Evolutionary conservation across 441 rosid species (phyloP), one percentile per base, ranked within the genome.

Genomic region (Gossypium aridum): DNA sequence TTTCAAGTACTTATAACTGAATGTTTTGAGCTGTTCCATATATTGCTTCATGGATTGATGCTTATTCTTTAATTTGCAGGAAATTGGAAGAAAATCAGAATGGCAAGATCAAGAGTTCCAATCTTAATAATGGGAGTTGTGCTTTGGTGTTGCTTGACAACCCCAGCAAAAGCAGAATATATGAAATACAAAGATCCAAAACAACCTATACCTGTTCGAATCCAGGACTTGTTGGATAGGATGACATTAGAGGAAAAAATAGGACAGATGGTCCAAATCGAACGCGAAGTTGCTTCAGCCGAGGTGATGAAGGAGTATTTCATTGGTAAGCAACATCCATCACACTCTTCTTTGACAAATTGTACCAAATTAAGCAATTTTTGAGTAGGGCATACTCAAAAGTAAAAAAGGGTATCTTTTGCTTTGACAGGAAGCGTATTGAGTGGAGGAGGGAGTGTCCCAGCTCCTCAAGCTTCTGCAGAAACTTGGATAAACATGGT

Each of bases 221-320:
- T 92, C 49, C 78, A 77, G 60, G 90, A 90, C 75, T 84, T 94
- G 23, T 88, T 80, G 76, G 64, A 31, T 22, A 75, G 85, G 66
- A 91, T 94, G 98, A 90, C 91, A 22, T 66, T 91, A 64, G 91
- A 82, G 76, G 98, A 92, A 81, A 92, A 94, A 74, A 87, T 94
- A 17, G 98, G 99, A 25, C 97, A 92, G 61, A 94, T 94, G 98
- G 65, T 85, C 10, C 96, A 94, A 86, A 89, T 94, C 64, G 93
- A 94, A 1, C 96, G 90, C 20, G 45, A 1, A 0, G 82, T 78
- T 43, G 83, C 91, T 17, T 81, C 97, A 9, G 64, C 87, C 5
- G 74, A 92, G 55, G 89, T 89, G 75, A 86, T 92, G 81, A 81
- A 70, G 57, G 83, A 88, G 1, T 78, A 88, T 83, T 85, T 82